A percentile compares a stretch with the other conserved stretches of the same genome.
phyloP scores from a whole-genome alignment of 441 rosid species.

The Erysimum cheiri region DNA sequence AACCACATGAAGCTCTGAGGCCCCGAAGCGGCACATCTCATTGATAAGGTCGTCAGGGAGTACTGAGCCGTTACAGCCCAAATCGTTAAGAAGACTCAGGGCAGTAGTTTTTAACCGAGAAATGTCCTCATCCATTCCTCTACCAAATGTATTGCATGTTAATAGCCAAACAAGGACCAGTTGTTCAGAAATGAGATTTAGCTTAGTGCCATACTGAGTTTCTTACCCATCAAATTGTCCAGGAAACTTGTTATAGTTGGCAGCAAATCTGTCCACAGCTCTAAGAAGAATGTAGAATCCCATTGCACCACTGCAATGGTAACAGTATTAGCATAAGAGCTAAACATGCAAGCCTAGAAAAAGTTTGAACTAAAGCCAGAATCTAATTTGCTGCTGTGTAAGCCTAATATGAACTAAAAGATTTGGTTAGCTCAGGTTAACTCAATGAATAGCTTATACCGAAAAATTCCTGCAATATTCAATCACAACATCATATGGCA shows the following conservation, averaged over 20 bases:
- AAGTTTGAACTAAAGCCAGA: not conserved
- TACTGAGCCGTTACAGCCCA: slow-evolving; percentile 80
- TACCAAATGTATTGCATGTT: slow-evolving; percentile 33
- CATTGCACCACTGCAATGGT: slow-evolving; percentile 59
- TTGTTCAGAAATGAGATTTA: not conserved
- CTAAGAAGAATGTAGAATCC: slow-evolving; percentile 91
- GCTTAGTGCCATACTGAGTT: slow-evolving; percentile 19
- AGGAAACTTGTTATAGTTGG: slow-evolving; percentile 90
- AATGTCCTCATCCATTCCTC: slow-evolving; percentile 83
- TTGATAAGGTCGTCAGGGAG: slow-evolving; percentile 86
- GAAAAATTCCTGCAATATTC: not conserved
- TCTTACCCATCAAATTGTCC: slow-evolving; percentile 94
- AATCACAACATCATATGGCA: slow-evolving; percentile 5
- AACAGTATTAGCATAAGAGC: slow-evolving; percentile 18
- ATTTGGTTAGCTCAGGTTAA: slow-evolving; percentile 7
- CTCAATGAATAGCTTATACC: slow-evolving; percentile 5
- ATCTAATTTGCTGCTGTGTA: slow-evolving; percentile 3
- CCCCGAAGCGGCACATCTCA: slow-evolving; percentile 96
- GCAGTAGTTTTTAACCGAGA: slow-evolving; percentile 77
- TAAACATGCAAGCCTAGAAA: slow-evolving; percentile 19
- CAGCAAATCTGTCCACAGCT: slow-evolving; percentile 85
- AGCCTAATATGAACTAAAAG: slow-evolving; percentile 20
- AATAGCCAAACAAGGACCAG: not conserved
- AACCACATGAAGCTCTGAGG: slow-evolving; percentile 92
- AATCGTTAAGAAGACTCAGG: slow-evolving; percentile 65